These are phyloP conservation scores for Pseudocercospora vitis DNA, from an alignment of 2,329 filamentous ascomycete species.

Conservation along the genomic window DNA sequence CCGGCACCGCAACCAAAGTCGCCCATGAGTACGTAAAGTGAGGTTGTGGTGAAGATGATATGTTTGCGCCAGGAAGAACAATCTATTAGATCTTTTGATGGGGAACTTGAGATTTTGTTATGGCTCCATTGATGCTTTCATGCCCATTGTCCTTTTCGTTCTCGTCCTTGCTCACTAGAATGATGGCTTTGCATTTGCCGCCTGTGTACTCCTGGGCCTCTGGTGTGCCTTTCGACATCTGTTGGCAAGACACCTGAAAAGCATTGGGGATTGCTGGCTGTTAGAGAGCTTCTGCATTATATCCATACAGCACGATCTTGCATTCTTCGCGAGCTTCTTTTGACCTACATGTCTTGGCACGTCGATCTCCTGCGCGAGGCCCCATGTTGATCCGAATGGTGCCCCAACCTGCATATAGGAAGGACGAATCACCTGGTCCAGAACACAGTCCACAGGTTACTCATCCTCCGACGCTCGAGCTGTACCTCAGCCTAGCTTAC, in stretches of 20 bases:
- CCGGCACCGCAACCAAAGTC: slow-evolving; percentile 6
- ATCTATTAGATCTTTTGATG: slow-evolving; percentile 4
- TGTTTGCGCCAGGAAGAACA: slow-evolving; percentile 8
- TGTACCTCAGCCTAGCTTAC: neutral
- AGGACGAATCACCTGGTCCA: neutral
- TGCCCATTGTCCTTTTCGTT: too few relatives aligned
- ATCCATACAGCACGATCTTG: neutral
- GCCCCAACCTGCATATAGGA: too few relatives aligned
- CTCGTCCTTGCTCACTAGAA: too few relatives aligned
- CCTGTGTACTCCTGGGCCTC: too few relatives aligned
- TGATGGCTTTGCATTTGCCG: too few relatives aligned
- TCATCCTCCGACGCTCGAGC: too few relatives aligned
- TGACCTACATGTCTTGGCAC: neutral
- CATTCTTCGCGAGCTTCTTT: neutral
- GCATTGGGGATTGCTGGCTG: neutral
- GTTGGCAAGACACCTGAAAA: too few relatives aligned
- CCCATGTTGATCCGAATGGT: too few relatives aligned
- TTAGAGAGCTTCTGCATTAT: neutral
- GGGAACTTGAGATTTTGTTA: neutral
- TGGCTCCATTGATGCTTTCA: neutral
- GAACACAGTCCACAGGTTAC: neutral
- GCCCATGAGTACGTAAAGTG: slow-evolving; percentile 1
- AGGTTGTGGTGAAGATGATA: neutral
- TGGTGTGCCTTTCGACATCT: too few relatives aligned
- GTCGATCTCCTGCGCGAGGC: slow-evolving; percentile 1